Conservation (phyloP, 139 green algal genomes). For the Auxenochlorella pyrenoidosa region DNA sequence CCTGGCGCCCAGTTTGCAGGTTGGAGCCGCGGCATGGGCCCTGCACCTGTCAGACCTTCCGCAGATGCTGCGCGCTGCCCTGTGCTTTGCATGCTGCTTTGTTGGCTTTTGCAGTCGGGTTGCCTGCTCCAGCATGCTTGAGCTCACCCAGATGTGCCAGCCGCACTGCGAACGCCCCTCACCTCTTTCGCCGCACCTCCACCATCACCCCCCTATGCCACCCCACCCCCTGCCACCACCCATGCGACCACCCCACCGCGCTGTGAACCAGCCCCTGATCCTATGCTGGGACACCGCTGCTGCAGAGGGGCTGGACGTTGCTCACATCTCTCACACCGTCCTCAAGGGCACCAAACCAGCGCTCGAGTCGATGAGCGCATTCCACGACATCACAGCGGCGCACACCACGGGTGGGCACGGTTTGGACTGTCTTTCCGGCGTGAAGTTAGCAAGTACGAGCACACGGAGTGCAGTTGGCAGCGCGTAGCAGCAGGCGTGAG, state of each 20-base stretch:
- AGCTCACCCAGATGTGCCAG: no score
- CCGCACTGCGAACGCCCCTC: background rate
- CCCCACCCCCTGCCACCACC: no score
- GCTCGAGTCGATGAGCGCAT: conserved; percentile 36
- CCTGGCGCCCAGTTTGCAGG: conserved; percentile 29
- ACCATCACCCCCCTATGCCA: no score
- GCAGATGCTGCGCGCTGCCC: background rate
- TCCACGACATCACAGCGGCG: conserved; percentile 35
- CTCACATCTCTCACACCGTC: background rate
- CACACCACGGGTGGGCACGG: conserved; percentile 5
- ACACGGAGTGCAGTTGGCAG: background rate
- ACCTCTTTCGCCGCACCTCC: no score
- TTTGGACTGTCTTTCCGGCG: background rate
- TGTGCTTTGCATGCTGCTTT: background rate
- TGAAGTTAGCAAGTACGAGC: no score
- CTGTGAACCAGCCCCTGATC: background rate
- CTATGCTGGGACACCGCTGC: no score
- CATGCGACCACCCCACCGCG: background rate
- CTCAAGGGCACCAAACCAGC: conserved; percentile 26
- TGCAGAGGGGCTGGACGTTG: conserved; percentile 18
- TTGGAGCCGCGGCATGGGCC: background rate
- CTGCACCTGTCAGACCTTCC: background rate
- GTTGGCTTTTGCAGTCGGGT: no score
- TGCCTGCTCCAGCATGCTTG: no score
- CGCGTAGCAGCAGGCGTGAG: no score